These are phyloP conservation scores for Allium cepa DNA, from an alignment of 106 monocot genomes.

Conservation along the genomic window DNA sequence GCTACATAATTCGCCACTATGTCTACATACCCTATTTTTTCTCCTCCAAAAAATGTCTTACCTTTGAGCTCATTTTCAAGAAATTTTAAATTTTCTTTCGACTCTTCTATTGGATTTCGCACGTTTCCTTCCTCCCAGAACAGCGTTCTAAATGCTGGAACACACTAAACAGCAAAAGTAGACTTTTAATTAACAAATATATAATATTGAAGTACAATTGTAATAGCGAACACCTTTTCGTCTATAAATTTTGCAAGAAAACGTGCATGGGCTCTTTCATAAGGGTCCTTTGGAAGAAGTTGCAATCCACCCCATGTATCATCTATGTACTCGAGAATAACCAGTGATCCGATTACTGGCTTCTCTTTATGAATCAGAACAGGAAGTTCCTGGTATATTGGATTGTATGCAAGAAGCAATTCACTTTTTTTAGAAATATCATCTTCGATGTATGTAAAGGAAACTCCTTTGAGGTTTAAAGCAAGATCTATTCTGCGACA, in stretches of 20 bases:
- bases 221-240: conserved; percentile 1
- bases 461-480: neutral
- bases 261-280: conserved; percentile 7
- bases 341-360: neutral
- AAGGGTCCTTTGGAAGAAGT: conserved; percentile 3
- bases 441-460: neutral
- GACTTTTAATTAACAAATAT: neutral
- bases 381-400: neutral
- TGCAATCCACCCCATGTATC: conserved; percentile 1
- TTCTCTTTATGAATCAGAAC: neutral
- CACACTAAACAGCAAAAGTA: neutral
- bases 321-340: neutral
- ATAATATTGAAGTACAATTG: neutral
- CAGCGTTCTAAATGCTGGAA: neutral
- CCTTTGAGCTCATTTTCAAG: conserved; percentile 3
- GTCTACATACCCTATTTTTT: neutral
- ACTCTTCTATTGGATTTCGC: neutral
- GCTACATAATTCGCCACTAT: neutral
- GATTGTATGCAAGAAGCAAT: neutral
- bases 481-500: neutral
- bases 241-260: conserved; percentile 7
- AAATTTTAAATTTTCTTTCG: neutral
- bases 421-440: neutral
- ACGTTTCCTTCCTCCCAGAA: neutral
- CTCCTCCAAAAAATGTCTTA: neutral